Base-by-base conservation (phyloP, 1,139 yeast species). In the Candida sojae region DNA sequence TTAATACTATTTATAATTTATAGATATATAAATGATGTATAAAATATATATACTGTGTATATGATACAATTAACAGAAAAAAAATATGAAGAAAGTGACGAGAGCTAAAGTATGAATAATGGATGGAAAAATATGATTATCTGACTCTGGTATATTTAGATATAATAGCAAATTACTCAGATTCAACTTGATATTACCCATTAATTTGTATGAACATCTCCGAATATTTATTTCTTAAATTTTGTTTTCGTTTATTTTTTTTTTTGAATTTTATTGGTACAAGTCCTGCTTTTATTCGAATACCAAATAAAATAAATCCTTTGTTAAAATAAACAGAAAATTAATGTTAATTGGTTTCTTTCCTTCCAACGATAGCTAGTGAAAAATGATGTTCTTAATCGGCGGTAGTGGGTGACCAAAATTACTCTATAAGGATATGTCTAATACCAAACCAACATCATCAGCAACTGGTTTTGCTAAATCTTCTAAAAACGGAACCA, bases 401-500 rank as follows among this genome's bases (percentile, higher is more conserved):
- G 21, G 21, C 21, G 21, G 3, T 17, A 17, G 3, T 3, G 8
- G n/a, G 11, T 32, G 11, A 17, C 35, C 12, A 7, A 11, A 32
- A 12, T 13, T 33, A 21, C 10, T 40, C 52, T 56, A 66, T 49
- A 67, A 54, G 28, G 83, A 80, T 47, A 90, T 89, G 69, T 91
- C 98, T 59, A 92, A 77, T 34, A 92, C 95, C 55, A 85, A 69
- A 37, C 91, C 84, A 42, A 92, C 95, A 67, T 92, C 96, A 56
- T 85, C 86, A 44, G 91, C 96, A 53, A 76, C 75, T 13, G 72
- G 60, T 55, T 76, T 66, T 7, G 96, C 81, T 53, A 93, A 72
- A 65, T 93, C 99, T 65, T 90, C 89, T 59, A 93, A 77, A 56
- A 95, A 84, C 12, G 99, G 99, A 51, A 95, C 73, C 68, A 93